These are phyloP conservation scores for Paraphaeosphaeria minitans DNA, from an alignment of 2,329 filamentous ascomycete species.

Conservation along the genomic window DNA sequence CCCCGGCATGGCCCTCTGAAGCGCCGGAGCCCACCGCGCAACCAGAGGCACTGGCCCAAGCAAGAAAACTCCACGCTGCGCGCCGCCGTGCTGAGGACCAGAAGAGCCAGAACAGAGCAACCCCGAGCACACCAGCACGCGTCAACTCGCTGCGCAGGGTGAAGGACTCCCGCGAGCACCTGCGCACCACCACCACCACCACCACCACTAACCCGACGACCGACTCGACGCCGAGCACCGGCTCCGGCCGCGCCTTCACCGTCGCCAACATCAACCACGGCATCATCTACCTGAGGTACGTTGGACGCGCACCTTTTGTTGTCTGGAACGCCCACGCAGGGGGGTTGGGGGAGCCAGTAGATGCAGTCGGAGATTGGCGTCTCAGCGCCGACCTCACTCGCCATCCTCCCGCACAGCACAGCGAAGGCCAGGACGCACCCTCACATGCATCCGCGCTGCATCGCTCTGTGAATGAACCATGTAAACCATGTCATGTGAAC, in stretches of 20 bases:
- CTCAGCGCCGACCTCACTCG: not conserved
- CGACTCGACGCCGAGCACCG: slow-evolving; percentile 34
- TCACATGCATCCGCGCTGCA: not conserved
- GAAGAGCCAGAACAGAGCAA: slow-evolving; percentile 21
- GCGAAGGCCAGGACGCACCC: not conserved
- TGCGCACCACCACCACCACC: slow-evolving; percentile 38
- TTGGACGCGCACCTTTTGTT: slow-evolving; percentile 3
- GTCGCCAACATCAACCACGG: slow-evolving; percentile 56
- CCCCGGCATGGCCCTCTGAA: slow-evolving; percentile 15
- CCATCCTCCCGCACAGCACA: not conserved
- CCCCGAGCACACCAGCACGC: slow-evolving; percentile 20
- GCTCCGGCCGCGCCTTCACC: slow-evolving; percentile 50
- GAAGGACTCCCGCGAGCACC: slow-evolving; percentile 46
- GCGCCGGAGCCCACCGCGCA: slow-evolving; percentile 25
- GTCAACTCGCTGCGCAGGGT: slow-evolving; percentile 39
- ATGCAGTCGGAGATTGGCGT: not conserved
- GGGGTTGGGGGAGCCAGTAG: not conserved
- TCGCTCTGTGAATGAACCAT: not conserved
- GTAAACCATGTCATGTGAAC: too few relatives aligned
- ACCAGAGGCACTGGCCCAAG: slow-evolving; percentile 32
- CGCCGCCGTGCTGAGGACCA: slow-evolving; percentile 37
- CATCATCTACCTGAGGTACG: slow-evolving; percentile 54
- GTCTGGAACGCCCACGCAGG: not conserved
- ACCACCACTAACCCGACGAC: slow-evolving; percentile 41
- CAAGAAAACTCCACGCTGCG: slow-evolving; percentile 30